A percentile compares a stretch with the other conserved stretches of the same genome.
Evolutionary conservation across 305 asterid species (phyloP).

Genomic region (Salvia sclarea): DNA sequence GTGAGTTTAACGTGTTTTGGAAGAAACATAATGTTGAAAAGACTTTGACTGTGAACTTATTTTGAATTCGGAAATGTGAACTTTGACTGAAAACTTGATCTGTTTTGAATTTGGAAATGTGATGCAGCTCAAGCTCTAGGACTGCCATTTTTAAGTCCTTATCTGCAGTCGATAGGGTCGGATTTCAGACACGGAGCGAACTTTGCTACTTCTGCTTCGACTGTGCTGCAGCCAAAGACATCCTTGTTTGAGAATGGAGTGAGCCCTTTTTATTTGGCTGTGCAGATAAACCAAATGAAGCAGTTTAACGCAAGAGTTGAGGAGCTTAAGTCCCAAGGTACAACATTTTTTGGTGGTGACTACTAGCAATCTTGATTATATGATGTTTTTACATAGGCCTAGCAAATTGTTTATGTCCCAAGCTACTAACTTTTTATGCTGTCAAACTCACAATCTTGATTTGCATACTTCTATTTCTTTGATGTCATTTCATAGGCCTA

Average conservation of each 20-base stretch:
- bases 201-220: constrained; percentile 42
- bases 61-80: too few species aligned
- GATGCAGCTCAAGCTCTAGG: constrained; percentile 46
- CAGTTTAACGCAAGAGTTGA: constrained; percentile 40
- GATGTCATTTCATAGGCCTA: too few species aligned
- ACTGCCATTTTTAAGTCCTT: constrained; percentile 46
- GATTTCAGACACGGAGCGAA: constrained; percentile 47
- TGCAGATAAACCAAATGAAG: constrained; percentile 50
- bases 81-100: too few species aligned
- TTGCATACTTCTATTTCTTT: too few species aligned
- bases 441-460: too few species aligned
- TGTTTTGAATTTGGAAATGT: not conserved
- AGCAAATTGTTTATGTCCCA: not conserved
- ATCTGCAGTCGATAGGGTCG: constrained; percentile 48
- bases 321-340: constrained; percentile 32
- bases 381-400: not conserved
- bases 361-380: not conserved
- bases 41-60: too few species aligned
- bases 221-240: constrained; percentile 36
- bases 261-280: constrained; percentile 46
- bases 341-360: too few species aligned
- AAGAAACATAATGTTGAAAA: not conserved
- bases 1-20: constrained; percentile 23
- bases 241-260: constrained; percentile 33
- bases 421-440: not conserved